These are phyloP conservation scores for Pseudonectria buxi DNA, from an alignment of 2,329 filamentous ascomycete genomes.

Conservation along the genomic window DNA sequence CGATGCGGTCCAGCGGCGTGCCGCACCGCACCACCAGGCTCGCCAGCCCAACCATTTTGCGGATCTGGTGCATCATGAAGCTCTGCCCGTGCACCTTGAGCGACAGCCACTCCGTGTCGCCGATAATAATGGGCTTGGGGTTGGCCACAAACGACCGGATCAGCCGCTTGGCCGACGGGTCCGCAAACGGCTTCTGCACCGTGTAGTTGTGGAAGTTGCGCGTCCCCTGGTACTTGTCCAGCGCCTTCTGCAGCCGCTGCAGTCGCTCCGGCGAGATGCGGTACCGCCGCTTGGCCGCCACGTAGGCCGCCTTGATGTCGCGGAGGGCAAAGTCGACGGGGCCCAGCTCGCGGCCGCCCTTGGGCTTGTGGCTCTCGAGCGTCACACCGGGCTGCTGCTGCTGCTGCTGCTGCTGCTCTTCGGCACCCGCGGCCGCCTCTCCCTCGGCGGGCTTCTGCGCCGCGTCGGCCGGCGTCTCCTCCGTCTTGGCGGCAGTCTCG, in stretches of 20 bases:
- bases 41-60: conserved; percentile 96
- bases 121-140: conserved; percentile 69
- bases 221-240: conserved; percentile 74
- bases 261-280: conserved; percentile 69
- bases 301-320: conserved; percentile 73
- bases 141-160: conserved; percentile 90
- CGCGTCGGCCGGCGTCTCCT: conserved; percentile 3
- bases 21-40: conserved; percentile 80
- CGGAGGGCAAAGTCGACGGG: conserved; percentile 61
- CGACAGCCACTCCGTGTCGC: conserved; percentile 90
- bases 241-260: conserved; percentile 64
- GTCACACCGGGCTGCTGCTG: conserved; percentile 15
- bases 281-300: conserved; percentile 76
- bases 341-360: conserved; percentile 32
- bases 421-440: conserved; percentile 18
- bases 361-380: conserved; percentile 29
- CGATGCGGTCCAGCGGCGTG: conserved; percentile 63
- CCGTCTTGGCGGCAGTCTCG: conserved; percentile 13
- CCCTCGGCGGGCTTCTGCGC: conserved; percentile 7
- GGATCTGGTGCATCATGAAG: conserved; percentile 99
- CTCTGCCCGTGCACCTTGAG: conserved; percentile 95
- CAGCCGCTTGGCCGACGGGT: conserved; percentile 78
- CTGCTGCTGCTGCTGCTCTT: conserved; percentile 15
- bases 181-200: conserved; percentile 72
- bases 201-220: conserved; percentile 98